Evolutionary conservation across 192 early-diverging fungal species (phyloP).

Genomic region (Podila verticillata): DNA sequence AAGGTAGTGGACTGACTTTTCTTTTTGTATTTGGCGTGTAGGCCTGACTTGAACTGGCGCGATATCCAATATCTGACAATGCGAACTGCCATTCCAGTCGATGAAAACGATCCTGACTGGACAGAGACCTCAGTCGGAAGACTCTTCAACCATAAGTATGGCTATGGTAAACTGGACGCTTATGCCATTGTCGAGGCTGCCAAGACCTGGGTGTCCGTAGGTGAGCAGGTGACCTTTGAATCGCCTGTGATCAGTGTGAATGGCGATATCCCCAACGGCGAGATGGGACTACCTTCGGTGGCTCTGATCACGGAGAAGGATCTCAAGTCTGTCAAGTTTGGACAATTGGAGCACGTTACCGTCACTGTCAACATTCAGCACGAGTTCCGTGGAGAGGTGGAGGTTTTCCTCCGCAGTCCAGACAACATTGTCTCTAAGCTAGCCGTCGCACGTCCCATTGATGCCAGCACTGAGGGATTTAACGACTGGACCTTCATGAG

Average conservation of each 20-base stretch:
- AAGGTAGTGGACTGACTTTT: background rate
- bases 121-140: constrained; percentile 69
- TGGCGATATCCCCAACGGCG: constrained; percentile 64
- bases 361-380: constrained; percentile 85
- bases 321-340: constrained; percentile 64
- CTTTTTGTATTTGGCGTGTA: constrained; percentile 22
- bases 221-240: constrained; percentile 66
- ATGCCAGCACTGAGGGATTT: constrained; percentile 75
- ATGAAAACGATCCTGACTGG: constrained; percentile 77
- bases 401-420: constrained; percentile 78
- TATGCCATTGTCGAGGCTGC: constrained; percentile 80
- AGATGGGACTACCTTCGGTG: constrained; percentile 47
- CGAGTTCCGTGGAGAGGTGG: constrained; percentile 79
- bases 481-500: constrained; percentile 90
- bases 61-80: constrained; percentile 89
- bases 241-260: constrained; percentile 53
- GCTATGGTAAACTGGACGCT: constrained; percentile 90
- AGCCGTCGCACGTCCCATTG: constrained; percentile 67
- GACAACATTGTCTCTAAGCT: constrained; percentile 70
- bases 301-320: constrained; percentile 61
- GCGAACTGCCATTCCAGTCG: constrained; percentile 76
- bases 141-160: constrained; percentile 88
- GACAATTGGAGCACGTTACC: constrained; percentile 83
- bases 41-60: constrained; percentile 92
- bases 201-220: constrained; percentile 68